Base-by-base conservation (phyloP, 2,329 filamentous ascomycete species). In the Colletotrichum chrysophilum region DNA sequence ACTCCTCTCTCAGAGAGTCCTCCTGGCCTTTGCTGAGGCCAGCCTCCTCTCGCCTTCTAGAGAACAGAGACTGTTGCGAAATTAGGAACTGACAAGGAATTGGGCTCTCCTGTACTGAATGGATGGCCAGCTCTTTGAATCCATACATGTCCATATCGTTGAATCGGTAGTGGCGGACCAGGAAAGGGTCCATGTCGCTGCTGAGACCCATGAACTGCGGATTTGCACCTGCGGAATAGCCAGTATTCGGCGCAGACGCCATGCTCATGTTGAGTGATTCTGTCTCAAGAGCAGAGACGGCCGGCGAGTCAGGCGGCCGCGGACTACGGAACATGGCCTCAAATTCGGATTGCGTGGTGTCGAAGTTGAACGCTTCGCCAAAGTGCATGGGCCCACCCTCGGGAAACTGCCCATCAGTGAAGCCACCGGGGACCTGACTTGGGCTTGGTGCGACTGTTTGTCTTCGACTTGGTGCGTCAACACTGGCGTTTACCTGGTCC, bases 101-200 rank as follows among this genome's bases (percentile, higher is more conserved):
- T 4, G 71, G 60, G 4, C 61, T 55, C 3, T 58, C 30, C 14
- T 77, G 76, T 10, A 79, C 73, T 1, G 78, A 78, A 21, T 78
- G 78, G 14, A 79, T 73, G 6, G 77, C 77, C 14, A 79, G 69
- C 32, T 79, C 78, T 56, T 79, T 79, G 66, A 79, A 79, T 5
- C 77, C 66, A 58, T 77, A 79, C 55, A 66, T 77, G 18, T 76
- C 78, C 4, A 16, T 36, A 0, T 76, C 71, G 28, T 79, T 72
- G 10, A 36, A 58, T 2, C 71, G 71, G 34, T 80, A 78, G 16
- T 71, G 38, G 3, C 62, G 72, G 10, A 80, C 65, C 4, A 78
- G 58, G 34, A 76, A 74, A 1, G 79, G 77, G 28, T 78, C 75
- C 78, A 80, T 79, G 38, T 79, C 77, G n/a, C 76, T 66, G 18